phyloP scores from a whole-genome alignment of 805 yeast genomes.

The Ogataea neopini region DNA sequence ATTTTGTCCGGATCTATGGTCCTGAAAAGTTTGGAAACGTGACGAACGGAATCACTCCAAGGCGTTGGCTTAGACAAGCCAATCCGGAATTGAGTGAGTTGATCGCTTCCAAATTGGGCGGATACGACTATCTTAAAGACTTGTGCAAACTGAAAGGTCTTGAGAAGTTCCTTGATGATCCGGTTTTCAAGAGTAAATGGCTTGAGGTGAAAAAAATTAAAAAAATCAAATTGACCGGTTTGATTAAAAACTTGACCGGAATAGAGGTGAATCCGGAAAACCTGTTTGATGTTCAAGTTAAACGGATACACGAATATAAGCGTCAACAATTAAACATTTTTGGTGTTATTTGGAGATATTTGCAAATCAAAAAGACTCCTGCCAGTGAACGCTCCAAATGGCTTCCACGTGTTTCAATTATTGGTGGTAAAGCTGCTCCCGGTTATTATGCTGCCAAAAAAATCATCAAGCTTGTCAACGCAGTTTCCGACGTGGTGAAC shows the following conservation, averaged over 20 bases:
- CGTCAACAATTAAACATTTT: constrained; percentile 92
- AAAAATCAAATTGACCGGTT: constrained; percentile 63
- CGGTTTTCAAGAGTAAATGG: constrained; percentile 70
- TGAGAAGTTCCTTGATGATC: constrained; percentile 67
- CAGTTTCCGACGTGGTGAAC: constrained; percentile 80
- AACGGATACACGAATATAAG: constrained; percentile 93
- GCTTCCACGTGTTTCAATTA: constrained; percentile 74
- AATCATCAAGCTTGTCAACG: constrained; percentile 80
- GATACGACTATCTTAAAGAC: constrained; percentile 67
- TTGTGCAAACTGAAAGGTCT: constrained; percentile 66
- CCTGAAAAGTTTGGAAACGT: constrained; percentile 83
- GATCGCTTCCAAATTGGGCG: constrained; percentile 70
- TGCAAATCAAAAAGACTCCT: constrained; percentile 69
- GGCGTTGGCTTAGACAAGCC: constrained; percentile 95
- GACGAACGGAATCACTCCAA: constrained; percentile 93
- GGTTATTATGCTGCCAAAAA: constrained; percentile 95
- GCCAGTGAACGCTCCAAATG: constrained; percentile 57
- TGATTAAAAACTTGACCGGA: constrained; percentile 62
- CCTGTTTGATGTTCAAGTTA: constrained; percentile 88
- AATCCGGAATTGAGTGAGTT: constrained; percentile 78
- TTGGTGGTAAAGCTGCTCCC: constrained; percentile 98
- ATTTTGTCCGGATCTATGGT: constrained; percentile 84
- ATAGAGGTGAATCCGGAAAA: constrained; percentile 70
- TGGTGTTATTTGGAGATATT: constrained; percentile 82
- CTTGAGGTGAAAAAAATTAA: constrained; percentile 65